A percentile compares a stretch with the other conserved stretches of the same genome.
Evolutionary conservation across 805 yeast species (phyloP).

Genomic region (Lachancea quebecensis): DNA sequence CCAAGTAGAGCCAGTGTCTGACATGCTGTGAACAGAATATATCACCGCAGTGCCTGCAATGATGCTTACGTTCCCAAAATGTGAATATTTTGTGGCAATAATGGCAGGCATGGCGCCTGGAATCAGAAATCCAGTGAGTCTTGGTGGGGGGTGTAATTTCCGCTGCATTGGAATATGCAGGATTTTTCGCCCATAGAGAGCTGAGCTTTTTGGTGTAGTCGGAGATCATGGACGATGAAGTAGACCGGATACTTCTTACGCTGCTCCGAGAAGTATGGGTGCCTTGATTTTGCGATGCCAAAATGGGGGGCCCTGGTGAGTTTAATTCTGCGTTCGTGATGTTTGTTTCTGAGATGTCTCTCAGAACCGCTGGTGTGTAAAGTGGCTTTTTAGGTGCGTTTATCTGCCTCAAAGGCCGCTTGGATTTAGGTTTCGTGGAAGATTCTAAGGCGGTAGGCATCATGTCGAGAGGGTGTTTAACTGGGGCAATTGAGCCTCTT

Average conservation of each 20-base stretch:
- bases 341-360: slow-evolving; percentile 42
- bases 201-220: slow-evolving; percentile 7
- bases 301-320: slow-evolving; percentile 13
- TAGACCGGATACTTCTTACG: slow-evolving; percentile 23
- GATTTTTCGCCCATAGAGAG: slow-evolving; percentile 3
- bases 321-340: slow-evolving; percentile 36
- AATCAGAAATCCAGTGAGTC: slow-evolving; percentile 72
- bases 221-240: slow-evolving; percentile 15
- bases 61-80: slow-evolving; percentile 73
- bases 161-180: slow-evolving; percentile 1
- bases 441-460: slow-evolving; percentile 5
- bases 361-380: slow-evolving; percentile 84
- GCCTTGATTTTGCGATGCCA: slow-evolving; percentile 11
- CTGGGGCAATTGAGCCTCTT: slow-evolving; percentile 14
- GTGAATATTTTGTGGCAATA: slow-evolving; percentile 66
- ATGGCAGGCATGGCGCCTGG: slow-evolving; percentile 53
- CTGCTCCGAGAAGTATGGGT: slow-evolving; percentile 25
- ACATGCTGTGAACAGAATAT: slow-evolving; percentile 69
- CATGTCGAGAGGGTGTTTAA: slow-evolving; percentile 13
- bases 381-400: slow-evolving; percentile 78
- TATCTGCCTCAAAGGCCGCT: slow-evolving; percentile 50
- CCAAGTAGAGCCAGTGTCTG: slow-evolving; percentile 46
- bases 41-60: slow-evolving; percentile 81
- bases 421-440: slow-evolving; percentile 6
- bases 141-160: slow-evolving; percentile 39